phyloP scores from a whole-genome alignment of 805 yeast species.

The Pichia thaimueangensis region DNA sequence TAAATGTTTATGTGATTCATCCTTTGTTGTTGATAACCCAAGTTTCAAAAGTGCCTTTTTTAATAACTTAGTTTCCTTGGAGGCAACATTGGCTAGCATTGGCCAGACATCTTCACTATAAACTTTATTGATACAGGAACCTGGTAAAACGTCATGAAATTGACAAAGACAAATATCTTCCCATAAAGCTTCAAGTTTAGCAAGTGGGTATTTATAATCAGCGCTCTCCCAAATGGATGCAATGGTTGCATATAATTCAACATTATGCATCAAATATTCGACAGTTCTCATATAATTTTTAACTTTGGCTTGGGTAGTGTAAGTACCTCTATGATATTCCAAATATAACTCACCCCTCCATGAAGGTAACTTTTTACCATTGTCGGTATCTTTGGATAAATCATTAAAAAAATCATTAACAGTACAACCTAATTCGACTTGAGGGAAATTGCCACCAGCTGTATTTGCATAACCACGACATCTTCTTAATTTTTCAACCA shows the following conservation, averaged over 20 bases:
- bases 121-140: constrained; percentile 91
- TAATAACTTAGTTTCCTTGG: constrained; percentile 46
- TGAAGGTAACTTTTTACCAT: constrained; percentile 65
- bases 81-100: constrained; percentile 55
- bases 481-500: constrained; percentile 88
- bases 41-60: constrained; percentile 33
- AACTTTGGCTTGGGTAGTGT: constrained; percentile 86
- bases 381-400: constrained; percentile 52
- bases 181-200: constrained; percentile 70
- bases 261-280: constrained; percentile 75
- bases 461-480: constrained; percentile 82
- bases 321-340: constrained; percentile 96
- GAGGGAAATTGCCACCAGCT: constrained; percentile 68
- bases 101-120: constrained; percentile 84
- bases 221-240: constrained; percentile 52
- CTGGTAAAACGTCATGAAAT: constrained; percentile 97
- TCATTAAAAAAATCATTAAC: constrained; percentile 77
- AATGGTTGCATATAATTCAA: constrained; percentile 76
- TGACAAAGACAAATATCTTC: constrained; percentile 85
- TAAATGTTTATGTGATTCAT: constrained; percentile 17
- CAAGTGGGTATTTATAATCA: constrained; percentile 64
- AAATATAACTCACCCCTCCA: constrained; percentile 94
- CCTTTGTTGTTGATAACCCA: constrained; percentile 10
- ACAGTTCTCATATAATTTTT: constrained; percentile 72
- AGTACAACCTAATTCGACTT: constrained; percentile 68